Base-by-base conservation (phyloP, 2,329 filamentous ascomycete genomes). In the Juglanconis juglandina region DNA sequence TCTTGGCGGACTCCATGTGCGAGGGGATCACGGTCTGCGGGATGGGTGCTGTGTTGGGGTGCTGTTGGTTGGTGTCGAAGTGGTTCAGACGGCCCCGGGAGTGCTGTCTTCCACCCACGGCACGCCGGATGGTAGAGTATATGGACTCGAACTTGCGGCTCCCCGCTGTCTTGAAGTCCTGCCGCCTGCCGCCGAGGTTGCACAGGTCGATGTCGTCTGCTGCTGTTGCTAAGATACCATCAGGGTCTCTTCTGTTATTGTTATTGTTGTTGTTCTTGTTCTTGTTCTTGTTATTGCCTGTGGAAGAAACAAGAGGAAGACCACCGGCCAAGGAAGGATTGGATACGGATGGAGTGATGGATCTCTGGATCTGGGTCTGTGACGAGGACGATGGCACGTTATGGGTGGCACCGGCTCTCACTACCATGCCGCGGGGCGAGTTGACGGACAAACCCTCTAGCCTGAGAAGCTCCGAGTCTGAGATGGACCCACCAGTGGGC, bases 391-490 rank as follows among this genome's bases (percentile, higher is more conserved):
- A 32, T 24, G 48, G 54, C 35, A 30, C 50, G 44, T 47, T 51
- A 48, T 37, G 57, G 53, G 46, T 24, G 46, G 24, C 46, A 48
- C 46, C 24, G 10, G 46, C 46, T 48, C 17, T 24, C 46, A 48
- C 32, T 44, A 44, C 49, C 34, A 54, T n/a, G 10, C 53, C 51
- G 37, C 66, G 65, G 24, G 70, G 67, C 46, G 69, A 71, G 42
- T 65, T 63, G 65, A 73, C 69, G 46, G 69, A 68, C 46, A 73
- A 53, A n/a, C 70, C 70, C 61, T 73, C 70, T 56, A 73, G 68
- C 53, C 67, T 68, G 35, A 71, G 66, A 17, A 72, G 66, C 62
- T 72, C 69, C 32, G 69, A 68, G 61, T 72, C 71, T 32, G 70
- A 70, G 58, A 70, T 67, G 50, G 70, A 69, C 35, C 66, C 67